Conservation (phyloP, 257 asterid species). For the Oldenlandia corymbosa region DNA sequence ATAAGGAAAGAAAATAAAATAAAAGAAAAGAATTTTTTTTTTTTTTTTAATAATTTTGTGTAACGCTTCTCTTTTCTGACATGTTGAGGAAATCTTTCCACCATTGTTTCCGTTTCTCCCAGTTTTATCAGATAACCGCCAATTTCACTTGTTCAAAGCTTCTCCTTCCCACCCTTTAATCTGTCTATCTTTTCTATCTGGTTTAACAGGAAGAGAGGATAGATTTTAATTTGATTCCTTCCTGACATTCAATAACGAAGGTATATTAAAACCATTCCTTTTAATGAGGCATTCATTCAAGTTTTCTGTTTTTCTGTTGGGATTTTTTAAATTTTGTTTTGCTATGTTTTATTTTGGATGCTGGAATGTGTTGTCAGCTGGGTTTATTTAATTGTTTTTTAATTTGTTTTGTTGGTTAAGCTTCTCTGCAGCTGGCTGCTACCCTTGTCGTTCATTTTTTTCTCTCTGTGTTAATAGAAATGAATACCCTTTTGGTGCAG, state of each 20-base stretch:
- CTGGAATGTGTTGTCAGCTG: not conserved
- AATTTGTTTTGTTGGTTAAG: not conserved
- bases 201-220: too few relatives aligned
- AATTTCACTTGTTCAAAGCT: conserved; percentile 18
- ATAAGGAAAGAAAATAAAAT: too few relatives aligned
- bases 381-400: not conserved
- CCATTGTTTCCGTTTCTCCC: not conserved
- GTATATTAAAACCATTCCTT: conserved; percentile 2
- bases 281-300: not conserved
- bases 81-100: not conserved
- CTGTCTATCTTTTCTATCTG: not conserved
- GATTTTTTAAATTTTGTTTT: not conserved
- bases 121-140: not conserved
- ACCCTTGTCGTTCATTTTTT: not conserved
- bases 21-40: too few relatives aligned
- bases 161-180: not conserved
- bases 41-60: too few relatives aligned
- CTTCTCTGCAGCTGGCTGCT: not conserved
- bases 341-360: not conserved
- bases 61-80: not conserved
- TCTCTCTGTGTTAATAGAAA: not conserved
- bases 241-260: not conserved
- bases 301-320: not conserved
- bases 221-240: not conserved
- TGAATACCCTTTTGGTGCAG: not conserved